Conservation (phyloP, 148 eudicot genomes). For the Gaultheria prostrata region DNA sequence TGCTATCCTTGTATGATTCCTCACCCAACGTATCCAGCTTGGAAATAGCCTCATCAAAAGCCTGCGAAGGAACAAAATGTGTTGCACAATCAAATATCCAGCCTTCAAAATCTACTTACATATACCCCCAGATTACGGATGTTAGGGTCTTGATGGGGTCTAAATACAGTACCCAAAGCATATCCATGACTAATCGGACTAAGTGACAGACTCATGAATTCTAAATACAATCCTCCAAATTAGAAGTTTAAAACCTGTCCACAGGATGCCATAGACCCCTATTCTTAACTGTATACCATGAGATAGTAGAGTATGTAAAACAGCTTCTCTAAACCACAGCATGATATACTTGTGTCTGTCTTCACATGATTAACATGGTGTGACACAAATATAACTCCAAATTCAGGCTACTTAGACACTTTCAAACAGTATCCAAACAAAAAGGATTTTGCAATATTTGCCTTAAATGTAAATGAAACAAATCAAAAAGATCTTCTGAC, state of each 20-base stretch:
- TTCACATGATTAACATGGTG: background rate
- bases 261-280: background rate
- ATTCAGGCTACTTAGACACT: background rate
- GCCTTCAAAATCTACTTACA: background rate
- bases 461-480: background rate
- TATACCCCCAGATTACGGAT: background rate
- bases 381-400: background rate
- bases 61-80: constrained; percentile 28
- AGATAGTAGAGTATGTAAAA: background rate
- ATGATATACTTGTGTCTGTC: background rate
- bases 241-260: background rate
- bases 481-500: background rate
- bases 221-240: background rate
- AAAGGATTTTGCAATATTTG: background rate
- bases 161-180: background rate
- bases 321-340: background rate
- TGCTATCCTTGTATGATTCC: constrained; percentile 87
- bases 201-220: background rate
- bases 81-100: background rate
- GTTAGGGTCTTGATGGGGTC: background rate
- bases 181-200: background rate
- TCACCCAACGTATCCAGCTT: constrained; percentile 77
- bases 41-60: constrained; percentile 72
- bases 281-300: background rate
- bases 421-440: background rate